phyloP scores from a whole-genome alignment of 108 stramenopile genomes.

The Nitzschia palea region DNA sequence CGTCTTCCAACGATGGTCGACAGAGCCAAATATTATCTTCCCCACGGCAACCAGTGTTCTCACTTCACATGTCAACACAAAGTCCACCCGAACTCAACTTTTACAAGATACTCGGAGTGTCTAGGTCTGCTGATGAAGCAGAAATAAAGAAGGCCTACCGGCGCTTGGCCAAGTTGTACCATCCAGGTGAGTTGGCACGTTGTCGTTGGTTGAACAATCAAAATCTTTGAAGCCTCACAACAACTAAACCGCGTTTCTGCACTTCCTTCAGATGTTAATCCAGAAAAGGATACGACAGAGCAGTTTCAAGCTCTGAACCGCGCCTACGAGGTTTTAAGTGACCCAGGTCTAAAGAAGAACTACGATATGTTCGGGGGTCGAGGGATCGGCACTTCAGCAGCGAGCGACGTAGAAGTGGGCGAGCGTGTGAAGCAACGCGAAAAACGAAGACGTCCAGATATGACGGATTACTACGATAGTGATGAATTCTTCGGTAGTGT shows the following conservation, averaged over 20 bases:
- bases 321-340: slow-evolving; percentile 87
- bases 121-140: slow-evolving; percentile 70
- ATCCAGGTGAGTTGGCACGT: slow-evolving; percentile 90
- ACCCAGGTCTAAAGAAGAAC: slow-evolving; percentile 40
- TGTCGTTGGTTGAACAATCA: too few relatives aligned
- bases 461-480: background rate
- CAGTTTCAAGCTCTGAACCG: slow-evolving; percentile 77
- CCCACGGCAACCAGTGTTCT: background rate
- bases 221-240: too few relatives aligned
- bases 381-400: background rate
- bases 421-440: background rate
- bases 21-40: background rate
- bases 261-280: slow-evolving; percentile 59
- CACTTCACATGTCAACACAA: background rate
- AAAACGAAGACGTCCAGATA: background rate
- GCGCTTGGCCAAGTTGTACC: slow-evolving; percentile 93
- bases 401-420: background rate
- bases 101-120: slow-evolving; percentile 92
- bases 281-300: slow-evolving; percentile 61
- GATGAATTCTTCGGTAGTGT: background rate
- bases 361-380: background rate
- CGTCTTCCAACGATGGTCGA: too few relatives aligned
- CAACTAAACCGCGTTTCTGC: too few relatives aligned
- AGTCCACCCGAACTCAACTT: slow-evolving; percentile 61
- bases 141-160: slow-evolving; percentile 91